Evolutionary conservation across 768 basidiomycete genomes (phyloP).

Genomic region (Suillus occidentalis): DNA sequence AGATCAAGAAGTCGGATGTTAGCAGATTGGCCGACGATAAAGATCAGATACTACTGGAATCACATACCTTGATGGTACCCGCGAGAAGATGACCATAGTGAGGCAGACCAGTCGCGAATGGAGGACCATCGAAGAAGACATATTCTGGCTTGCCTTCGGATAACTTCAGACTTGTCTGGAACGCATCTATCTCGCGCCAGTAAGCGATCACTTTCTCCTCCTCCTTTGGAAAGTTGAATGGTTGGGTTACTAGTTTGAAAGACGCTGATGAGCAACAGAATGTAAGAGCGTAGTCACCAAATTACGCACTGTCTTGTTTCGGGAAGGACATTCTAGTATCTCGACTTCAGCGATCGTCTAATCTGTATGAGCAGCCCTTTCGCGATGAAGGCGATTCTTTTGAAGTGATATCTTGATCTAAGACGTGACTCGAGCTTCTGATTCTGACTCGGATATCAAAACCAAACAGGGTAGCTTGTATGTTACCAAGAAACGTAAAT

Average conservation of each 20-base stretch:
- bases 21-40: constrained; percentile 8
- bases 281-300: background rate
- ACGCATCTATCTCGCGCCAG: constrained; percentile 98
- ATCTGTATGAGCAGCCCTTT: background rate
- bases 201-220: constrained; percentile 87
- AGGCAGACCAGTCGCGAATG: constrained; percentile 95
- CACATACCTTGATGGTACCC: constrained; percentile 85
- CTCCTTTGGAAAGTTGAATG: constrained; percentile 84
- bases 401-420: background rate
- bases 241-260: constrained; percentile 56
- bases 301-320: constrained; percentile 67
- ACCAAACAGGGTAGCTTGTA: background rate
- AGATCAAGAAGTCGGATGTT: constrained; percentile 9
- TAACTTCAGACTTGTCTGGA: constrained; percentile 89
- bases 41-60: background rate
- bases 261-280: constrained; percentile 8
- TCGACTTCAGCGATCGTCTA: background rate
- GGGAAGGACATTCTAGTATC: constrained; percentile 57
- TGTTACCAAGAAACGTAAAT: background rate
- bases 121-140: constrained; percentile 96
- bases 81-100: constrained; percentile 95
- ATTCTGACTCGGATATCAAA: constrained; percentile 2
- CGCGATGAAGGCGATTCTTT: background rate
- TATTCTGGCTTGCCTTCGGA: constrained; percentile 89
- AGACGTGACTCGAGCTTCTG: background rate